These are phyloP conservation scores for Anthoceros angustus DNA, from an alignment of 225 moss, liverwort and hornwort genomes.

Conservation along the genomic window DNA sequence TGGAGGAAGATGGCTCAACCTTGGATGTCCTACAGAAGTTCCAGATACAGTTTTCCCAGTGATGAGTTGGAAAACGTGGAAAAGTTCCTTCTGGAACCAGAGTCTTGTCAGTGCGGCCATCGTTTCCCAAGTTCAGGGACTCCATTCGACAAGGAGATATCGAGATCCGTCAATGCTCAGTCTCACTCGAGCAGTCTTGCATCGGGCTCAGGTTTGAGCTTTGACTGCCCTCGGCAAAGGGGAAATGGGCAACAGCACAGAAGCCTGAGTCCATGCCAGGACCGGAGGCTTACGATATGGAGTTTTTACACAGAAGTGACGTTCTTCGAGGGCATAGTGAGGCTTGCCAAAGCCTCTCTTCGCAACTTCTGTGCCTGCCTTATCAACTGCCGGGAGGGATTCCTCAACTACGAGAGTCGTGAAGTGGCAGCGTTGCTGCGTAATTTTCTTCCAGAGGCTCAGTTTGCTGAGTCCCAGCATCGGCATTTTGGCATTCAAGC, in stretches of 20 bases:
- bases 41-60: background rate
- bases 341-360: background rate
- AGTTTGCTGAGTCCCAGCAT: background rate
- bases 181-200: background rate
- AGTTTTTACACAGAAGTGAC: background rate
- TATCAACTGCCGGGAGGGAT: background rate
- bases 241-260: background rate
- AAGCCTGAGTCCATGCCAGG: background rate
- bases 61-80: background rate
- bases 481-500: slow-evolving; percentile 1
- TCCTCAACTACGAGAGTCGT: background rate
- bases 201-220: no score
- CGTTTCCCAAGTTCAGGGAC: background rate
- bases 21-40: background rate
- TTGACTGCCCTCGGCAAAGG: no score
- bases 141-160: background rate
- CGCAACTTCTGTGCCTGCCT: slow-evolving; percentile 1
- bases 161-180: background rate
- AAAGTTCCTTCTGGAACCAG: background rate
- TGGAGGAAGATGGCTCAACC: no score
- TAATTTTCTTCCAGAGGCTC: background rate
- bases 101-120: background rate
- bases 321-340: background rate
- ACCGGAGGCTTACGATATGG: background rate
- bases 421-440: background rate